phyloP scores from a whole-genome alignment of 1,284 basidiomycete genomes.

The Papiliotrema flavescens region DNA sequence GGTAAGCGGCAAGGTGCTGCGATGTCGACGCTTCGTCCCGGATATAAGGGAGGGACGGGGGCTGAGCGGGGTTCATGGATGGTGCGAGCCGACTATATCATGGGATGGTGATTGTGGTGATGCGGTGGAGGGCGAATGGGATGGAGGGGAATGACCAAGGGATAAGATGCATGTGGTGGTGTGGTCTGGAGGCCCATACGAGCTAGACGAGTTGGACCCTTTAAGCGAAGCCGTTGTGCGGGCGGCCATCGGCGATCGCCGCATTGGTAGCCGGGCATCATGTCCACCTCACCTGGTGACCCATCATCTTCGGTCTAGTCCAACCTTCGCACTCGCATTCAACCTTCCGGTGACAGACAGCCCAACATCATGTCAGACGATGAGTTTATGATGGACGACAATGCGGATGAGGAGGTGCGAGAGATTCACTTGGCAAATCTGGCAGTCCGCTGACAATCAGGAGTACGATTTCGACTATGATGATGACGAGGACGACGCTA shows the following conservation, averaged over 20 bases:
- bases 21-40: constrained; percentile 46
- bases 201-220: too few relatives aligned
- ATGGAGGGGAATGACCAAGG: background rate
- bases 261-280: background rate
- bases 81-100: too few relatives aligned
- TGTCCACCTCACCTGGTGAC: background rate
- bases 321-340: too few relatives aligned
- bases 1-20: constrained; percentile 36
- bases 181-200: too few relatives aligned
- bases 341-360: too few relatives aligned
- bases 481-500: constrained; percentile 69
- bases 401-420: constrained; percentile 48
- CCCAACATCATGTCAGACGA: constrained; percentile 46
- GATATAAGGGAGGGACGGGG: constrained; percentile 36
- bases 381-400: constrained; percentile 52
- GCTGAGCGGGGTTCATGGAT: background rate
- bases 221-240: too few relatives aligned
- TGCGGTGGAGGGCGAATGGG: background rate
- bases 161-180: too few relatives aligned
- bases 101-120: too few relatives aligned
- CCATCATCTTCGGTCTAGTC: too few relatives aligned
- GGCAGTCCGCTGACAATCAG: constrained; percentile 49
- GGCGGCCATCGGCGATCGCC: background rate
- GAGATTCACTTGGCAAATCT: background rate
- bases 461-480: constrained; percentile 98